Evolutionary conservation across 1,284 basidiomycete genomes (phyloP), one percentile per base, ranked within the genome.

Genomic region (Coniophora puteana): DNA sequence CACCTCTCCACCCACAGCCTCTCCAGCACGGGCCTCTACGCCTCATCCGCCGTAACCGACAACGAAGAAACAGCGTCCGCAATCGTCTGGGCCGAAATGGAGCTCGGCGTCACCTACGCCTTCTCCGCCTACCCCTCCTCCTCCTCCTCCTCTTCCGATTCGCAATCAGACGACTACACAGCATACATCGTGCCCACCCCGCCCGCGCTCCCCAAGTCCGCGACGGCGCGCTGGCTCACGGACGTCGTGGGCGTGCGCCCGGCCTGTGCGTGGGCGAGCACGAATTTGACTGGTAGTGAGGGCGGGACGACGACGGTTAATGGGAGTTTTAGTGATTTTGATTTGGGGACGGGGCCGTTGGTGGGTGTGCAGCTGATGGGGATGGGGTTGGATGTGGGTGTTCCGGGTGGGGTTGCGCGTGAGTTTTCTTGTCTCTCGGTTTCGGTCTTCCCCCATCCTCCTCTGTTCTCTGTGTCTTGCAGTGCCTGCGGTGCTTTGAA

Each of bases 171-270:
- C 0, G 50, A 49, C 4, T 51, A 58, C 28, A 25, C 36, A 0
- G 50, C 47, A 4, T 58, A 42, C 20, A 50, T 58, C 17, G 40
- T 35, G 0, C 59, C 56, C 8, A 13, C 30, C 0, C 59, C 56
- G 12, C 28, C 46, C 14, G 17, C 47, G 22, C 27, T 58, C 8
- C n/a, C 51, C 10, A 42, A 43, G 4, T 24, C 47, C 4, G 53
- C 51, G 8, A 46, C 13, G 3, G 55, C 59, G 17, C 54, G 56
- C 41, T 58, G 59, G 56, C 22, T 61, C 18, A 49, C 51, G 13
- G 56, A 61, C 26, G 53, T 61, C 8, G 44, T 57, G 2, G 48
- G 53, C 31, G 26, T 61, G 24, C 52, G 57, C 21, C 56, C 56
- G 3, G 32, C 18, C 3, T 58, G 56, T 32, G 48, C 53, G 18